phyloP scores from a whole-genome alignment of 495 filamentous ascomycete species.

The Podospora comata region DNA sequence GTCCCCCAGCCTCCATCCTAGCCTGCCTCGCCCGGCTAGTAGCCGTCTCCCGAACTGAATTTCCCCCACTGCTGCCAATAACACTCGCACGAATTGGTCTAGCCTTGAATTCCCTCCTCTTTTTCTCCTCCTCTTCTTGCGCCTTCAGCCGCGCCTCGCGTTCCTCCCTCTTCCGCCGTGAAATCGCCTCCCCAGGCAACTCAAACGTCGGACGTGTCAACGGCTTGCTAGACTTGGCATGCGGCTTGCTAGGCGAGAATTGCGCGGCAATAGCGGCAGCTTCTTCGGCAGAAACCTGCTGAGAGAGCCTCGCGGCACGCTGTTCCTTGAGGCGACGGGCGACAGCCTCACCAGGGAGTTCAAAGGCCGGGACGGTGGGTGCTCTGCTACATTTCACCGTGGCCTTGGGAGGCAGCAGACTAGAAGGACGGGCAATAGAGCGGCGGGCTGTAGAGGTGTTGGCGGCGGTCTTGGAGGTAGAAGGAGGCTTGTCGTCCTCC shows the following conservation, averaged over 20 bases:
- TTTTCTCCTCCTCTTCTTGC: constrained; percentile 57
- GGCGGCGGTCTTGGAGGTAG: constrained; percentile 1
- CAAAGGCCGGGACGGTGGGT: constrained; percentile 63
- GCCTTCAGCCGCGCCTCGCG: constrained; percentile 60
- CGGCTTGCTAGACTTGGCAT: constrained; percentile 56
- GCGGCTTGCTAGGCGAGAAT: constrained; percentile 40
- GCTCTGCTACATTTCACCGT: constrained; percentile 56
- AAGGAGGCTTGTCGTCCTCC: constrained; percentile 31
- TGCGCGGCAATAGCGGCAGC: constrained; percentile 26
- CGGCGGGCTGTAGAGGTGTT: constrained; percentile 7
- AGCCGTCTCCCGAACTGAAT: constrained; percentile 51
- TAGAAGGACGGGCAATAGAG: constrained; percentile 34
- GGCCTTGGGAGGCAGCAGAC: constrained; percentile 47
- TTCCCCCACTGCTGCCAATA: constrained; percentile 28
- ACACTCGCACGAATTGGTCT: constrained; percentile 51
- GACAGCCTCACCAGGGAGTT: constrained; percentile 68
- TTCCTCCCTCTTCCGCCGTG: constrained; percentile 63
- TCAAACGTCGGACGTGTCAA: constrained; percentile 64
- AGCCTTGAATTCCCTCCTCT: constrained; percentile 62
- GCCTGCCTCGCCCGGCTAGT: constrained; percentile 50
- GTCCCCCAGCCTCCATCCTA: constrained; percentile 17
- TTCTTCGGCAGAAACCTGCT: constrained; percentile 33
- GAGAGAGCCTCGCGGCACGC: constrained; percentile 47
- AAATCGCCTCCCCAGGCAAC: constrained; percentile 70
- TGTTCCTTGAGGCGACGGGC: constrained; percentile 58